phyloP scores from a whole-genome alignment of 2,329 filamentous ascomycete genomes.

The Aspergillus amoenus region DNA sequence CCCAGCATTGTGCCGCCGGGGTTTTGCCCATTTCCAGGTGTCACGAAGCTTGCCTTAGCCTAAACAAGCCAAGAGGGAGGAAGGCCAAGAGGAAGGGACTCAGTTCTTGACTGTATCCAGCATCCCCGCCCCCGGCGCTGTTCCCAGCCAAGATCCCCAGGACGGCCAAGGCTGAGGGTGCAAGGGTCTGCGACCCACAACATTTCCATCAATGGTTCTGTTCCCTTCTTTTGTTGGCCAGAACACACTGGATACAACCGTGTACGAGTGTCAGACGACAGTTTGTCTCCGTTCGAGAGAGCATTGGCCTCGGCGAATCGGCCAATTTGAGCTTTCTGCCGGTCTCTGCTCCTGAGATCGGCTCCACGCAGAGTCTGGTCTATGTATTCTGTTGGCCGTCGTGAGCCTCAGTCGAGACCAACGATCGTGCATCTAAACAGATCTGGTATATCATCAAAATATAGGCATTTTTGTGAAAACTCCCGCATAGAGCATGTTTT shows the following conservation, averaged over 20 bases:
- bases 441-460: background rate
- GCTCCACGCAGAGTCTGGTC: background rate
- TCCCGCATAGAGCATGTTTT: background rate
- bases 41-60: background rate
- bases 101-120: background rate
- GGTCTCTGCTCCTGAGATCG: background rate
- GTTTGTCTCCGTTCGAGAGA: background rate
- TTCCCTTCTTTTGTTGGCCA: background rate
- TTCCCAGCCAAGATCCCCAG: background rate
- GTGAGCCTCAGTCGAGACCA: background rate
- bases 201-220: background rate
- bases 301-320: background rate
- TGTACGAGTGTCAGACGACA: background rate
- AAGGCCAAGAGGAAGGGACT: too few species aligned
- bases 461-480: background rate
- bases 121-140: background rate
- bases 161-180: background rate
- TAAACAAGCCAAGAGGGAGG: background rate
- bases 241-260: background rate
- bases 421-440: background rate
- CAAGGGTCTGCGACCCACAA: background rate
- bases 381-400: background rate
- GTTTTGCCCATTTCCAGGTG: conserved; percentile 4
- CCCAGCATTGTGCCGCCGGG: conserved; percentile 1
- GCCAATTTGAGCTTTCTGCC: background rate